Conservation (phyloP, 352 stramenopile species). For the Phytophthora pisi region DNA sequence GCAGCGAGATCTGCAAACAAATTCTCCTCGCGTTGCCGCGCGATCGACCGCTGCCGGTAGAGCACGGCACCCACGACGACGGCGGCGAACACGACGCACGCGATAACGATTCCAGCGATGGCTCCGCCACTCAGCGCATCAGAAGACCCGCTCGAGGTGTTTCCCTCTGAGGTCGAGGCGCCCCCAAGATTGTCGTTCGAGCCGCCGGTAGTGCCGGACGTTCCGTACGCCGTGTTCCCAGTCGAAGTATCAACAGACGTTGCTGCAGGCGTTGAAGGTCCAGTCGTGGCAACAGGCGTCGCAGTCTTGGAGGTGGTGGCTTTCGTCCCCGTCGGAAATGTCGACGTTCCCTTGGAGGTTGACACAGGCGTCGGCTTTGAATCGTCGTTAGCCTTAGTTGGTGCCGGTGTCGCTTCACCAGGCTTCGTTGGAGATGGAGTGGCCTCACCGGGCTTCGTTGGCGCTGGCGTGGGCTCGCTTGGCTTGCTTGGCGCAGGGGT, state of each 20-base stretch:
- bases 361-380: constrained; percentile 11
- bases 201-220: neutral
- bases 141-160: constrained; percentile 4
- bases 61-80: constrained; percentile 24
- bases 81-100: constrained; percentile 19
- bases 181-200: constrained; percentile 1
- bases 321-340: constrained; percentile 7
- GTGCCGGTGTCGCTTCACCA: constrained; percentile 4
- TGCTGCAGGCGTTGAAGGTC: neutral
- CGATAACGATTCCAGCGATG: constrained; percentile 30
- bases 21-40: constrained; percentile 31
- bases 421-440: constrained; percentile 6
- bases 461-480: constrained; percentile 5
- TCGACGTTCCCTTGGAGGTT: neutral
- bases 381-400: constrained; percentile 12
- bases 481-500: constrained; percentile 9
- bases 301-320: constrained; percentile 5
- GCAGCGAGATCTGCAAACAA: constrained; percentile 29
- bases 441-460: constrained; percentile 1
- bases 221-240: constrained; percentile 4
- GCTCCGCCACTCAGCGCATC: constrained; percentile 9
- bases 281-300: constrained; percentile 1
- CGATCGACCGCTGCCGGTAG: constrained; percentile 20
- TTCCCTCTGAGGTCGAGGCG: constrained; percentile 11
- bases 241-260: neutral